Conservation (phyloP, 2,329 filamentous ascomycete species). For the Alternaria longipes region DNA sequence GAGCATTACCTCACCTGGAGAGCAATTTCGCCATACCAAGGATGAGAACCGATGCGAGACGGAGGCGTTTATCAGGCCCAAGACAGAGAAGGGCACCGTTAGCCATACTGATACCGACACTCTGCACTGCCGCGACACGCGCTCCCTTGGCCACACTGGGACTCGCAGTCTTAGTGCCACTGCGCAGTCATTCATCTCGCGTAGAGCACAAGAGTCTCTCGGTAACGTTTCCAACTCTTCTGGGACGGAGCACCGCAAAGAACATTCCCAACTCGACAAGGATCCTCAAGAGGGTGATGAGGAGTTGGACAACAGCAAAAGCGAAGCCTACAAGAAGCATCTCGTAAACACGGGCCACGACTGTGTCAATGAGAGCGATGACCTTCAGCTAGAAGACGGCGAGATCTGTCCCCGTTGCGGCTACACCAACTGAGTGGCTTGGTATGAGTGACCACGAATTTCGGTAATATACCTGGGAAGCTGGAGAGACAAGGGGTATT, state of each 20-base stretch:
- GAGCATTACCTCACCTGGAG: conserved; percentile 22
- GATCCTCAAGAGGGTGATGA: conserved; percentile 3
- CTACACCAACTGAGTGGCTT: background rate
- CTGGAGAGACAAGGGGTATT: background rate
- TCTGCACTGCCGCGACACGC: conserved; percentile 43
- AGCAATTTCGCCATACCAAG: conserved; percentile 43
- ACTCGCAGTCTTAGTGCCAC: conserved; percentile 44
- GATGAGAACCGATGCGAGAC: conserved; percentile 43
- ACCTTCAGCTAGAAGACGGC: background rate
- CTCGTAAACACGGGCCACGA: background rate
- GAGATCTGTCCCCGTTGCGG: background rate
- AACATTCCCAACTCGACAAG: conserved; percentile 8
- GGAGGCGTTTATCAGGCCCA: conserved; percentile 39
- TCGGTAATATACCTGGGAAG: background rate
- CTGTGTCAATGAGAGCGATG: background rate
- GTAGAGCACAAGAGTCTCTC: conserved; percentile 23
- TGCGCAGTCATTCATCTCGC: conserved; percentile 23
- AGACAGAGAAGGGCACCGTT: conserved; percentile 45
- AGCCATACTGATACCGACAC: conserved; percentile 46
- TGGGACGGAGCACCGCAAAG: conserved; percentile 11
- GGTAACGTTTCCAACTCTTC: conserved; percentile 24
- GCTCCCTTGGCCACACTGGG: conserved; percentile 23
- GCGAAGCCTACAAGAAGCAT: background rate
- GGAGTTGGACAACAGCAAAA: background rate
- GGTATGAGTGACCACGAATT: background rate